Base-by-base conservation (phyloP, 192 early-diverging fungal genomes). In the Coemansia sp. region DNA sequence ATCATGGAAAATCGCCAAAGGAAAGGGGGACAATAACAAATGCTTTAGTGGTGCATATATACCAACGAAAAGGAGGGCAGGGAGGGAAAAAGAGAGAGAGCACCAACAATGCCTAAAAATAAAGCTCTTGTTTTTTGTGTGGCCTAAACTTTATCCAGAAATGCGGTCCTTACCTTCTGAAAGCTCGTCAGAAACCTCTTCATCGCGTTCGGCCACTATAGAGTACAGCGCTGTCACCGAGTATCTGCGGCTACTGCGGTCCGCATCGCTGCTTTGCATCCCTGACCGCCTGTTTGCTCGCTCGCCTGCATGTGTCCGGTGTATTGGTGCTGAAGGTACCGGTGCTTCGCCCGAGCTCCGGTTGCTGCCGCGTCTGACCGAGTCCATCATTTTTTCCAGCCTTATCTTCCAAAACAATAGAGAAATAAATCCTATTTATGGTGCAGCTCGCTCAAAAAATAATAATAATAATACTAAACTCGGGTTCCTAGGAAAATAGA, bases 111-210 rank as follows among this genome's bases (percentile, higher is more conserved):
- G 30, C 30, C 3, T 5, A 31, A 31, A 31, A 31, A 31, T 5
- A 6, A 31, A 31, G 30, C 30, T 31, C 6, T 31, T 31, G 3
- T 31, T 31, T 6, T 31, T 3, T 31, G 3, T 31, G 30, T 31
- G 30, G 30, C 6, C 30, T 6, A 31, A 31, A 31, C 18, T 47
- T 50, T 42, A 39, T 50, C 28, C 41, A 42, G 38, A 31, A 28
- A 16, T 35, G 6, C 8, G 12, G 2, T 23, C 8, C 57, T 54
- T 85, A 91, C 91, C 88, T 79, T 84, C 81, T 15, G 93, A 91
- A 35, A 96, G 87, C 56, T 94, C 93, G 81, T 96, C 93, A 52
- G 92, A 90, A 18, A 94, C 88, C 68, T 94, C 93, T 23, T 87
- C 86, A 66, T 96, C 93, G 65, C 92, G 91, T 67, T 96, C 92